Base-by-base conservation (phyloP, 1,139 yeast species). In the Scheffersomyces quercinus region DNA sequence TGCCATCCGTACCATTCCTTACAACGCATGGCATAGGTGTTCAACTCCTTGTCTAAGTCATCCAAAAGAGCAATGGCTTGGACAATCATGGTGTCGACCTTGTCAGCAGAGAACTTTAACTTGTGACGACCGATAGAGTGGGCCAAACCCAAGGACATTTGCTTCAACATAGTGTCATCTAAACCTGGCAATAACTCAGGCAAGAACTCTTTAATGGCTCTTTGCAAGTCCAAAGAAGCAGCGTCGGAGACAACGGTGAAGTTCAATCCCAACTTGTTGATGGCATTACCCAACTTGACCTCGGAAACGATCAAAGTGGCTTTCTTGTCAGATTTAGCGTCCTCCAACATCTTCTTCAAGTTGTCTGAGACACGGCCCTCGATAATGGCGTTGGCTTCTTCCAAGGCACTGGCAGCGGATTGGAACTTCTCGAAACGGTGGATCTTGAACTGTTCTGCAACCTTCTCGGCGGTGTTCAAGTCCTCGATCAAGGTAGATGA, bases 1-100 rank as follows among this genome's bases (percentile, higher is more conserved):
- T 93, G 99, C 99, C 99, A 93, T 56, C 98, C 98, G 73, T 93
- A 93, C 99, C 99, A 93, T 75, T 93, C 99, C 79, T 93, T 93
- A 64, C 88, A 91, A 77, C 99, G 85, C 99, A 93, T 93, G 51
- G 98, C 93, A 70, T 88, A 93, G 46, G 98, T 93, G 75, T 93
- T 93, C 67, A 93, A 83, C 65, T 93, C 99, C 75, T 93, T 93
- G 73, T 93, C 99, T 57, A 93, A 82, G 68, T 95, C 97, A 67
- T 93, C 99, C 59, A 93, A 82, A 54, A 93, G 76, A 38, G 99
- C 97, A 73, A 93, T 93, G 46, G 99, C 99, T 77, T 95, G 99
- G 52, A 93, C 95, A 67, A 93, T 90, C 97, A 91, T 91, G 58
- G 95, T 93, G 72, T 93, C 99, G 48, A 90, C 97, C 75, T 93